A percentile compares a stretch with the other conserved stretches of the same genome.
These are phyloP conservation scores for Pterulicium gracile DNA, from an alignment of 1,284 basidiomycete genomes.

Conservation along the genomic window DNA sequence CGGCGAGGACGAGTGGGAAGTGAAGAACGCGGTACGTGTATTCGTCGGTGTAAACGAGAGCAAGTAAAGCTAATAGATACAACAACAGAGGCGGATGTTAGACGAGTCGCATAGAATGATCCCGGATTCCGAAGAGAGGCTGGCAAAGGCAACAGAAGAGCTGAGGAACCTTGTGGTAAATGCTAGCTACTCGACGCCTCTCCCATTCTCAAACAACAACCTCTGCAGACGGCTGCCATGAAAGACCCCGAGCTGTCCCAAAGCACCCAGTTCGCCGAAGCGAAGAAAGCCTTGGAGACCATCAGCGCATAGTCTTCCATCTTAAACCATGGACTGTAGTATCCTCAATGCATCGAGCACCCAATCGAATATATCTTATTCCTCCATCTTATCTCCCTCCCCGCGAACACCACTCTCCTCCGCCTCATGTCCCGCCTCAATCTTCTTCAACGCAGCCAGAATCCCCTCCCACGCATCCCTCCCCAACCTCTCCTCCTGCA, in stretches of 20 bases:
- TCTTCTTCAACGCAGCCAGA: constrained; percentile 47
- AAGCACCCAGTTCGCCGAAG: constrained; percentile 44
- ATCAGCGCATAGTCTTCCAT: constrained; percentile 30
- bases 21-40: constrained; percentile 66
- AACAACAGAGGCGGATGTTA: constrained; percentile 51
- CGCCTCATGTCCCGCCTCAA: constrained; percentile 37
- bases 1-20: constrained; percentile 63
- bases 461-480: constrained; percentile 70
- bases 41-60: neutral
- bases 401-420: constrained; percentile 3
- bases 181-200: constrained; percentile 15
- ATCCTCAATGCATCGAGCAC: too few species aligned
- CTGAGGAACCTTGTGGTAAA: constrained; percentile 64
- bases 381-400: neutral
- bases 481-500: constrained; percentile 68
- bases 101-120: constrained; percentile 81
- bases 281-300: constrained; percentile 47
- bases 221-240: constrained; percentile 34
- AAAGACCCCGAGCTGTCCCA: constrained; percentile 34
- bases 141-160: constrained; percentile 52
- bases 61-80: neutral
- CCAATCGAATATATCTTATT: too few species aligned
- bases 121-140: constrained; percentile 47
- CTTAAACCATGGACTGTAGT: too few species aligned
- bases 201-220: neutral